These are phyloP conservation scores for Neoboletus brunneissimus DNA, from an alignment of 768 basidiomycete species.

Conservation along the genomic window DNA sequence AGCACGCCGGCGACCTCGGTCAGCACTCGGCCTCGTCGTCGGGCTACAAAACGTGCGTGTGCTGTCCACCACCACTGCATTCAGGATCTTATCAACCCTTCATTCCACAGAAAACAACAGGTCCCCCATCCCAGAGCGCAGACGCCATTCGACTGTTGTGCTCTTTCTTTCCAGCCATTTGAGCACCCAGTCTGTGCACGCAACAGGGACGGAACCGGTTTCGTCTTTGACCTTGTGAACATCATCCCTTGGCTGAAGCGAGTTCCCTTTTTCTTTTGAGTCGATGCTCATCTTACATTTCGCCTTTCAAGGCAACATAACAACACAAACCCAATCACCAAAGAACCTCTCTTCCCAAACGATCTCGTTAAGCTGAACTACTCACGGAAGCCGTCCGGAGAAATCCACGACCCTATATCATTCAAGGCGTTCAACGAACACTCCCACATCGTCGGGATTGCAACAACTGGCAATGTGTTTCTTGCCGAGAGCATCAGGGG, in stretches of 20 bases:
- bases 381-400: slow-evolving; percentile 78
- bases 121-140: slow-evolving; percentile 59
- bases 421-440: slow-evolving; percentile 98
- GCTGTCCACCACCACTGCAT: slow-evolving; percentile 1
- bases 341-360: slow-evolving; percentile 63
- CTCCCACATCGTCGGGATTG: slow-evolving; percentile 90
- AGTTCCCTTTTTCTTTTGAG: slow-evolving; percentile 25
- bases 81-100: slow-evolving; percentile 4
- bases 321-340: slow-evolving; percentile 76
- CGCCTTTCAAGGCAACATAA: slow-evolving; percentile 63
- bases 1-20: slow-evolving; percentile 78
- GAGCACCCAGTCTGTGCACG: slow-evolving; percentile 84
- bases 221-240: slow-evolving; percentile 86
- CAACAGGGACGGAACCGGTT: slow-evolving; percentile 75
- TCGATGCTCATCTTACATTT: slow-evolving; percentile 9
- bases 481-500: slow-evolving; percentile 87
- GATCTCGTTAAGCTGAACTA: slow-evolving; percentile 81
- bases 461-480: slow-evolving; percentile 90
- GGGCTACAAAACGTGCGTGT: slow-evolving; percentile 64
- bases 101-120: slow-evolving; percentile 55
- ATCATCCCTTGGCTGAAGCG: slow-evolving; percentile 95
- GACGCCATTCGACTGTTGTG: slow-evolving; percentile 89
- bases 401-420: slow-evolving; percentile 93
- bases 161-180: slow-evolving; percentile 88
- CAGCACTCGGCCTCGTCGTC: slow-evolving; percentile 80